These are phyloP conservation scores for Aciculosporium take DNA, from an alignment of 2,329 filamentous ascomycete genomes.

Conservation along the genomic window DNA sequence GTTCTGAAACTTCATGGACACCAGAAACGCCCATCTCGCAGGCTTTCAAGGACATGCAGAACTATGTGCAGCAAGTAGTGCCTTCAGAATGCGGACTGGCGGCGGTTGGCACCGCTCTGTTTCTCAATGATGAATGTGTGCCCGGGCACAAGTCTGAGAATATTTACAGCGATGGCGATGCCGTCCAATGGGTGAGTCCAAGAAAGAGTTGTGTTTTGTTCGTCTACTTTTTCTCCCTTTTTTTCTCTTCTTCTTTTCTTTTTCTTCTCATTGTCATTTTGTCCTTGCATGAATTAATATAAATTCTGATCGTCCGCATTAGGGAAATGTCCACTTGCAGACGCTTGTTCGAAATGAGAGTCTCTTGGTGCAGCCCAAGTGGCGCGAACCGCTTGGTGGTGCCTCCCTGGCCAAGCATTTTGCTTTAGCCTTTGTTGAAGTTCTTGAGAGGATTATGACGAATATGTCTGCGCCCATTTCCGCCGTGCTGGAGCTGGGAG, in stretches of 20 bases:
- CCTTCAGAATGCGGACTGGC: neutral
- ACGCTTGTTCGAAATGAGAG: neutral
- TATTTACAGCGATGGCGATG: neutral
- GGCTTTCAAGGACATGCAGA: neutral
- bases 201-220: neutral
- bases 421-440: neutral
- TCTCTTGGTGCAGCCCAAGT: slow-evolving; percentile 2
- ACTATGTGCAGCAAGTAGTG: neutral
- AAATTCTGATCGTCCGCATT: neutral
- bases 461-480: neutral
- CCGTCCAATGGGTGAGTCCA: neutral
- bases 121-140: slow-evolving; percentile 1
- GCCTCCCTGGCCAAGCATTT: slow-evolving; percentile 1
- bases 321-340: slow-evolving; percentile 1
- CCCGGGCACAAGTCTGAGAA: neutral
- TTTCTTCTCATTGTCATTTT: neutral
- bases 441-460: neutral
- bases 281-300: too few relatives aligned
- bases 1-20: neutral
- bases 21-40: neutral
- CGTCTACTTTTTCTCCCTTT: neutral
- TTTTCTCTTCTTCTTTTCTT: neutral
- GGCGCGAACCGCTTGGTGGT: slow-evolving; percentile 2
- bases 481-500: neutral
- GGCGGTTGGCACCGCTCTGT: neutral